phyloP scores from a whole-genome alignment of 352 stramenopile species.

The Elongisporangium undulatum region DNA sequence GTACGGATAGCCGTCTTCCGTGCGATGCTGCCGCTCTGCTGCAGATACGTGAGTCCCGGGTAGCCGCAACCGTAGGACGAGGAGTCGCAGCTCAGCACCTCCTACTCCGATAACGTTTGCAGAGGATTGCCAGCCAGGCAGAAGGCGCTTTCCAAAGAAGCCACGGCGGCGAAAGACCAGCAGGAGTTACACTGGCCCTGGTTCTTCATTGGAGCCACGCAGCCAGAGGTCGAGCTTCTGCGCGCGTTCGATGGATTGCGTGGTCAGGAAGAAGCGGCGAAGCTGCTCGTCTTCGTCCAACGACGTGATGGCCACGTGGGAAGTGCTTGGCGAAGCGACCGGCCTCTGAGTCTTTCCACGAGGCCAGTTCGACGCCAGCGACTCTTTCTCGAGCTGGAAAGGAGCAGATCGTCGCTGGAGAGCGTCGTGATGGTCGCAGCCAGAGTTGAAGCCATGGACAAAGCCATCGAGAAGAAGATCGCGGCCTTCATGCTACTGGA shows the following conservation, averaged over 20 bases:
- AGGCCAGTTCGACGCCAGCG: conserved; percentile 28
- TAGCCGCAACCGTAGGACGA: conserved; percentile 87
- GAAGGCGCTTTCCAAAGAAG: conserved; percentile 88
- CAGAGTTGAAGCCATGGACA: conserved; percentile 2
- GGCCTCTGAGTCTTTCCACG: conserved; percentile 47
- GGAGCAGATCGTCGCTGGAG: conserved; percentile 7
- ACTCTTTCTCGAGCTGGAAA: conserved; percentile 14
- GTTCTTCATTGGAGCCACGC: conserved; percentile 88
- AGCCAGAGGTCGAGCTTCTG: conserved; percentile 31
- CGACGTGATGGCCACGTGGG: too few relatives aligned
- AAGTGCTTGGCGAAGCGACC: conserved; percentile 33
- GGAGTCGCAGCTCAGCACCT: conserved; percentile 90
- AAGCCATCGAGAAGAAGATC: not conserved
- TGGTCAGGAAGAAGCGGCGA: conserved; percentile 47
- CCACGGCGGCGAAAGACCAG: conserved; percentile 95
- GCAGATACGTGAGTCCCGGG: conserved; percentile 85
- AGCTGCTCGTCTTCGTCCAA: conserved; percentile 23
- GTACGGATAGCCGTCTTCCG: conserved; percentile 40
- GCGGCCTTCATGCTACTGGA: not conserved
- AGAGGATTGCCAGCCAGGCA: conserved; percentile 73
- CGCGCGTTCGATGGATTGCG: conserved; percentile 25
- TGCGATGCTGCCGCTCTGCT: conserved; percentile 69
- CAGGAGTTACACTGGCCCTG: conserved; percentile 96
- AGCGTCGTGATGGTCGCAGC: conserved; percentile 20
- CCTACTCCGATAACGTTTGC: conserved; percentile 88